These are phyloP conservation scores for Silene noctiflora DNA, from an alignment of 179 eudicot genomes.

Conservation along the genomic window DNA sequence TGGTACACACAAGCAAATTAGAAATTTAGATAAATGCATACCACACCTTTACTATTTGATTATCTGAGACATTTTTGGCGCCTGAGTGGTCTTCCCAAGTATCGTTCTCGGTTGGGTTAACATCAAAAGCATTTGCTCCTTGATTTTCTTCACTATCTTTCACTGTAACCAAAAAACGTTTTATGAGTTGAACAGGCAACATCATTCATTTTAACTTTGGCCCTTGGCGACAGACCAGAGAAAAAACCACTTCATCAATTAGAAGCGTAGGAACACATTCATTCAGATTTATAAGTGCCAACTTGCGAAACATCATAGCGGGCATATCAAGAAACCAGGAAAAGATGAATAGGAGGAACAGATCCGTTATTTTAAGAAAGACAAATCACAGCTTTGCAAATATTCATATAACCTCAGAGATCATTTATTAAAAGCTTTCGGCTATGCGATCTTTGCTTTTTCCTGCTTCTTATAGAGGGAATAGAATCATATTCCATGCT, in stretches of 20 bases:
- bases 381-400: too few relatives aligned
- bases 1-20: conserved; percentile 1
- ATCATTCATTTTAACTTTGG: background rate
- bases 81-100: conserved; percentile 22
- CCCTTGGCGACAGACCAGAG: background rate
- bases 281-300: background rate
- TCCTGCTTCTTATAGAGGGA: background rate
- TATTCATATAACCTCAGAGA: too few relatives aligned
- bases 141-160: conserved; percentile 30
- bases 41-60: conserved; percentile 43
- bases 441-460: background rate
- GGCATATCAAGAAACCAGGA: background rate
- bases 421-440: background rate
- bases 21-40: conserved; percentile 10
- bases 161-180: conserved; percentile 46
- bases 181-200: conserved; percentile 3
- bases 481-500: background rate
- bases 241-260: background rate
- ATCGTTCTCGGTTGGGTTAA: conserved; percentile 24
- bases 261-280: too few relatives aligned
- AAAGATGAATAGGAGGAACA: background rate
- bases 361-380: too few relatives aligned
- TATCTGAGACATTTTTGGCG: conserved; percentile 16
- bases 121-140: conserved; percentile 23
- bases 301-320: background rate